phyloP scores from a whole-genome alignment of 257 asterid species.

The Datura wrightii region DNA sequence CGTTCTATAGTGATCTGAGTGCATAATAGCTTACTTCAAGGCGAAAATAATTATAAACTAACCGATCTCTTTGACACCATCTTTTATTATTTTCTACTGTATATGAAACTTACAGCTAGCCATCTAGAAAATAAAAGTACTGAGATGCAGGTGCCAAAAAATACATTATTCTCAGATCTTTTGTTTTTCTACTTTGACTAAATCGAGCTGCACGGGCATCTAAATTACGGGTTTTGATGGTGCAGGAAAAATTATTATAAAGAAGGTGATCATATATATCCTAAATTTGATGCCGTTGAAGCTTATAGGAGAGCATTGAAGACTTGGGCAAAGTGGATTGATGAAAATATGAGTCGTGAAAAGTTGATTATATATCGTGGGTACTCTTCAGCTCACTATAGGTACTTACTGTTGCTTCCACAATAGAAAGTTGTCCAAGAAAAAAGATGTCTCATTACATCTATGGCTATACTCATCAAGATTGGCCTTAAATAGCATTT shows the following conservation, averaged over 20 bases:
- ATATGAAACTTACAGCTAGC: background rate
- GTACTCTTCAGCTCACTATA: constrained; percentile 96
- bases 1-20: background rate
- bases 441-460: background rate
- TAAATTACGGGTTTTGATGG: constrained; percentile 25
- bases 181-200: background rate
- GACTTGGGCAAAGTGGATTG: constrained; percentile 94
- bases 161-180: background rate
- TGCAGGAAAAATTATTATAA: constrained; percentile 89
- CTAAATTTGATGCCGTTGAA: constrained; percentile 79
- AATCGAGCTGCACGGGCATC: constrained; percentile 30
- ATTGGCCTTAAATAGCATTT: background rate
- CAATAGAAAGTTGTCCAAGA: background rate
- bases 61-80: background rate
- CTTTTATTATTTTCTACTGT: background rate
- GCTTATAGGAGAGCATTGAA: constrained; percentile 85
- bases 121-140: background rate
- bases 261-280: constrained; percentile 74
- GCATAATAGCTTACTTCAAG: background rate
- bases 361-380: constrained; percentile 88
- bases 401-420: constrained; percentile 47
- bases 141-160: background rate
- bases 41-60: background rate
- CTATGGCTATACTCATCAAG: background rate
- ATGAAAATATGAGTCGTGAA: constrained; percentile 46